Base-by-base conservation (phyloP, 495 filamentous ascomycete species). In the Lasiosphaeris hirsuta region DNA sequence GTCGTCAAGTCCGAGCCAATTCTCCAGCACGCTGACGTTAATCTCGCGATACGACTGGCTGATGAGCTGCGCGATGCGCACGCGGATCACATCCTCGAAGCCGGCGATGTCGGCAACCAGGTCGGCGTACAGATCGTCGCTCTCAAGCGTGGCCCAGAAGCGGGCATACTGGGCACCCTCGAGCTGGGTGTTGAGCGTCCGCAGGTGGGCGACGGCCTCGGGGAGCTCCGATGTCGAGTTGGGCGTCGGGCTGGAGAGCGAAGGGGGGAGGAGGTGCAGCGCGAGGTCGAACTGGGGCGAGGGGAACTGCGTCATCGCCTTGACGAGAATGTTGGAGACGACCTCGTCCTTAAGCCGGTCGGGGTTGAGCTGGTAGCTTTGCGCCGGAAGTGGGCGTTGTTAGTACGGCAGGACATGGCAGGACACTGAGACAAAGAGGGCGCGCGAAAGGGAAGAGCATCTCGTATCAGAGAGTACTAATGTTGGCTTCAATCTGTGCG, bases 321-420 rank as follows among this genome's bases (percentile, higher is more conserved):
- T 97, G 76, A 93, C 90, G 72, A 99, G 90, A 84, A 97, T 87
- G 81, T 97, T 97, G 81, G 95, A 97, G 70, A 91, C 90, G 65
- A 89, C 90, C 76, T 99, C 95, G 65, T 96, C 87, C 73, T 92
- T 91, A 74, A 91, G 85, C 63, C 96, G 92, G 83, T 97, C 92
- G 17, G 94, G 93, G 83, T 99, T 99, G 82, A 99, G 96, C 80
- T 99, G 95, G 85, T 97, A 99, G 57, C 95, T 98, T 65, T 55
- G 18, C 23, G 11, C 10, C 7, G 53, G 34, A 42, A 33, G 52
- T 37, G 38, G 51, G 30, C 13, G 18, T 13, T 43, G 38, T 19
- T 44, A 19, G n/a, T 14, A 43, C 9, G 6, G 13, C 23, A 23
- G 33, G 7, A 15, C 34, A 0, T 9, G 13, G 18, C 10, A 38